Percentiles rank a stretch among this genome's conserved stretches.
Conservation (phyloP, 2,329 filamentous ascomycete species). For the Neurospora sp. region DNA sequence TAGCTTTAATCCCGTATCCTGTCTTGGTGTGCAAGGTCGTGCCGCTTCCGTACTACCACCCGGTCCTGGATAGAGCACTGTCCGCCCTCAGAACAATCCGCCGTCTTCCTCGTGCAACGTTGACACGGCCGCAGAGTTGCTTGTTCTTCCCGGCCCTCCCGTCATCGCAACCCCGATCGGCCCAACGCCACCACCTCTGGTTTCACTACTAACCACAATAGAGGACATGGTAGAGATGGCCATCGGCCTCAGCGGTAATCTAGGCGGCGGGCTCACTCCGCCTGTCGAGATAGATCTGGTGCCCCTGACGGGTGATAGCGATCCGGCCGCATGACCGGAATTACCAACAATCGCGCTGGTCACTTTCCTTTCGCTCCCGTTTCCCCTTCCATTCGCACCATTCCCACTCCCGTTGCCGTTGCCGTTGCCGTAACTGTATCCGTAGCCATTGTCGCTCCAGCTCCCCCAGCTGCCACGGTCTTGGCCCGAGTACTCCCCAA, state of each 20-base stretch:
- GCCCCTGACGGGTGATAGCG: background rate
- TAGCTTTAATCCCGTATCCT: background rate
- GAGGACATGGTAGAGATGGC: background rate
- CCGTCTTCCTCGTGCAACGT: background rate
- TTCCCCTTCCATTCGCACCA: background rate
- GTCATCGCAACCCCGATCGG: background rate
- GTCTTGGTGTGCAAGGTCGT: background rate
- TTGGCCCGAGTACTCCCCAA: background rate
- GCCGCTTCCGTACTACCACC: background rate
- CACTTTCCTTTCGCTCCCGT: background rate
- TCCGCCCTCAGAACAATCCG: background rate
- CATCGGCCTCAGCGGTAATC: background rate
- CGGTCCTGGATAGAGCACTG: background rate
- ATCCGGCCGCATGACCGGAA: background rate
- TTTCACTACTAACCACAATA: background rate
- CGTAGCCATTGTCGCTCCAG: conserved; percentile 1
- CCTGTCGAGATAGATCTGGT: background rate
- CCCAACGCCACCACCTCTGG: background rate
- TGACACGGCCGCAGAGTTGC: background rate
- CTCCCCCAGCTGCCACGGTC: conserved; percentile 5
- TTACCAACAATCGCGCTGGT: background rate
- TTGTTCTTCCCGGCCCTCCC: background rate
- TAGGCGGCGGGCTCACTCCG: background rate
- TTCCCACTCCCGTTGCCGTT: background rate
- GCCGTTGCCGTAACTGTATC: background rate